A percentile compares a stretch with the other conserved stretches of the same genome.
These are phyloP conservation scores for Dactylorhiza incarnata DNA, from an alignment of 106 monocot genomes.

Conservation along the genomic window DNA sequence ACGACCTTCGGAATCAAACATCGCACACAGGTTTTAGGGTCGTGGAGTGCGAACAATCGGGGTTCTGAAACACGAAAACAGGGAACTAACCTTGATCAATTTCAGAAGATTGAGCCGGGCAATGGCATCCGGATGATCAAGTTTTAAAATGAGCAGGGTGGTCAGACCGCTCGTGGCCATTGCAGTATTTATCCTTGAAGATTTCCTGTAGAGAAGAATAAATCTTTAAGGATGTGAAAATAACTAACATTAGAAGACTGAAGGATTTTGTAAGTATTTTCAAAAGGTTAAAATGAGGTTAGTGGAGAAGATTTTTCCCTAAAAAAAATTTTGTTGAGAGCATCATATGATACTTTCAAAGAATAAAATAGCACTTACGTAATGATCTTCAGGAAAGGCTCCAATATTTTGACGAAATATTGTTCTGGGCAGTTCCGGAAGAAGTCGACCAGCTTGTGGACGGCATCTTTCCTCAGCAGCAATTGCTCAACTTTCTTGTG, in stretches of 20 bases:
- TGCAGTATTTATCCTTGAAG: slow-evolving; percentile 89
- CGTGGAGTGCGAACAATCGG: not conserved
- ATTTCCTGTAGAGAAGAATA: slow-evolving; percentile 58
- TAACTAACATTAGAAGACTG: too few relatives aligned
- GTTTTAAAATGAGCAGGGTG: slow-evolving; percentile 75
- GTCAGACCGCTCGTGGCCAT: slow-evolving; percentile 89
- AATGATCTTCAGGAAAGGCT: slow-evolving; percentile 96
- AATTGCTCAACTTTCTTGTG: slow-evolving; percentile 87
- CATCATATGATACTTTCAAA: too few relatives aligned
- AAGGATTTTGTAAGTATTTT: too few relatives aligned
- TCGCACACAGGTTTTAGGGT: not conserved
- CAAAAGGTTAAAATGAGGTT: not conserved
- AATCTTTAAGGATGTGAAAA: not conserved
- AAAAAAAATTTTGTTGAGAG: not conserved
- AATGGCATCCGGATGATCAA: slow-evolving; percentile 97
- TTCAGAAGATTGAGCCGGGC: slow-evolving; percentile 91
- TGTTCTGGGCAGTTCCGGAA: slow-evolving; percentile 89
- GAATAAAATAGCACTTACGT: slow-evolving; percentile 35
- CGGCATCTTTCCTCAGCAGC: slow-evolving; percentile 89
- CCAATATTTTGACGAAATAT: slow-evolving; percentile 91
- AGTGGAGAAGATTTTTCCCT: too few relatives aligned
- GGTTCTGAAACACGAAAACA: not conserved
- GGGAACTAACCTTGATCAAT: slow-evolving; percentile 71
- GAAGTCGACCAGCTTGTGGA: slow-evolving; percentile 83
- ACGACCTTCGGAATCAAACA: slow-evolving; percentile 44